Percentiles rank a stretch among this genome's conserved stretches.
Conservation (phyloP, 768 basidiomycete species). For the Cyclocybe cylindracea region DNA sequence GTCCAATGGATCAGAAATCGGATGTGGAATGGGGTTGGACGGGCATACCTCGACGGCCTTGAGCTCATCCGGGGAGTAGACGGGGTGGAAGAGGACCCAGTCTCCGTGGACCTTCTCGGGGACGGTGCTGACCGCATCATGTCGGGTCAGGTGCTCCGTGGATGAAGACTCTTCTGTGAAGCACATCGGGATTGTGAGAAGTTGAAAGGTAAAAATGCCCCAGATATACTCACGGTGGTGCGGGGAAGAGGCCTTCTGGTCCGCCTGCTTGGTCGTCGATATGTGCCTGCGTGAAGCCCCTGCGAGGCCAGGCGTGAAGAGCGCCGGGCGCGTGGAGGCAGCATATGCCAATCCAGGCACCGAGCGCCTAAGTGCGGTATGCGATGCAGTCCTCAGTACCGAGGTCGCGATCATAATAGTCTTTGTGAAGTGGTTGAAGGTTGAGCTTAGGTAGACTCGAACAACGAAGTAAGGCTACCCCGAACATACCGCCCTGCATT, state of each 20-base stretch:
- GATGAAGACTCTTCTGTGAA: constrained; percentile 13
- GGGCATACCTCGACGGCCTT: constrained; percentile 64
- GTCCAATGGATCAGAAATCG: neutral
- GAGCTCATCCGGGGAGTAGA: constrained; percentile 77
- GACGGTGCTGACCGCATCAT: constrained; percentile 52
- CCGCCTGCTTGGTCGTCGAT: constrained; percentile 14
- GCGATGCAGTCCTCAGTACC: constrained; percentile 11
- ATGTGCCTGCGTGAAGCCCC: neutral
- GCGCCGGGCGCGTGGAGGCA: neutral
- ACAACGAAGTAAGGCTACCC: neutral
- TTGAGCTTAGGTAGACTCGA: neutral
- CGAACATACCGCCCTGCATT: neutral
- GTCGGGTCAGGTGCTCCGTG: constrained; percentile 33
- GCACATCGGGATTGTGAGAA: neutral
- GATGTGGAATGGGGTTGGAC: too few relatives aligned
- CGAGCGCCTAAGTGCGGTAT: constrained; percentile 2
- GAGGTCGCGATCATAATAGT: constrained; percentile 17
- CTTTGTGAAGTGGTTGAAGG: neutral
- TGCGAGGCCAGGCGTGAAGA: constrained; percentile 2
- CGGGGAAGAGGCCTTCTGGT: constrained; percentile 13
- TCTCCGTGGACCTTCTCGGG: constrained; percentile 65
- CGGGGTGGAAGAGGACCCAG: constrained; percentile 94
- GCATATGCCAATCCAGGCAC: neutral
- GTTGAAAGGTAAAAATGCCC: neutral
- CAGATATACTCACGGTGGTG: constrained; percentile 16